These are phyloP conservation scores for Berkeleyomyces basicola DNA, from an alignment of 2,329 filamentous ascomycete species.

Conservation along the genomic window DNA sequence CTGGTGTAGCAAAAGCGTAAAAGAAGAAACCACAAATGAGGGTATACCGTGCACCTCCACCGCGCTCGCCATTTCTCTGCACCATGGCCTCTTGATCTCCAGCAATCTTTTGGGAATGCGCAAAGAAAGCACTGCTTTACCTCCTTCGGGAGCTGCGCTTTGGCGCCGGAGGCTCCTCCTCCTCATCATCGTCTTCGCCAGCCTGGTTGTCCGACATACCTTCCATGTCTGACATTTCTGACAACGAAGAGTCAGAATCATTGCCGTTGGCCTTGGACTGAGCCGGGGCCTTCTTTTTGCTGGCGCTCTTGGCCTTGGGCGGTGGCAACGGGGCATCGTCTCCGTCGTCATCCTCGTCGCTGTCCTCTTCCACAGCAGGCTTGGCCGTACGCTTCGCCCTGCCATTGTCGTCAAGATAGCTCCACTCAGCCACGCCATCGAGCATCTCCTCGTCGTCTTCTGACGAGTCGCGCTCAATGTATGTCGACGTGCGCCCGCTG, in stretches of 20 bases:
- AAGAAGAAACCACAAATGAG: not conserved
- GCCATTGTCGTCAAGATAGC: conserved; percentile 27
- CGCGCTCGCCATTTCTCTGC: not conserved
- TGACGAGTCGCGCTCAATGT: conserved; percentile 39
- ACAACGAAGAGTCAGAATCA: conserved; percentile 12
- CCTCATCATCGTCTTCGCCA: not conserved
- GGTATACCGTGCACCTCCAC: not conserved
- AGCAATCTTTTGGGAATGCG: not conserved
- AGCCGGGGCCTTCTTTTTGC: not conserved
- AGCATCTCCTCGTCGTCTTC: conserved; percentile 47
- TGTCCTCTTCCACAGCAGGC: conserved; percentile 13
- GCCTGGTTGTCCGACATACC: not conserved
- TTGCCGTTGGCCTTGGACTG: not conserved
- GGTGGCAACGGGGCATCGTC: not conserved
- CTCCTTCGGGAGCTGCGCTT: conserved; percentile 2
- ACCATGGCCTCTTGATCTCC: not conserved
- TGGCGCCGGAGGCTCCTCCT: not conserved
- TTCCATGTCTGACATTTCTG: conserved; percentile 12
- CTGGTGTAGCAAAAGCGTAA: not conserved
- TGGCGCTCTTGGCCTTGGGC: not conserved
- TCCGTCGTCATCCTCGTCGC: conserved; percentile 16
- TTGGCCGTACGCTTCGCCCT: conserved; percentile 13
- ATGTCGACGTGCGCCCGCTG: conserved; percentile 24
- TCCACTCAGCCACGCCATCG: conserved; percentile 42
- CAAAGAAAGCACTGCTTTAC: not conserved